These are phyloP conservation scores for Blastobotrys arbuscula DNA, from an alignment of 1,139 yeast species.

Conservation along the genomic window DNA sequence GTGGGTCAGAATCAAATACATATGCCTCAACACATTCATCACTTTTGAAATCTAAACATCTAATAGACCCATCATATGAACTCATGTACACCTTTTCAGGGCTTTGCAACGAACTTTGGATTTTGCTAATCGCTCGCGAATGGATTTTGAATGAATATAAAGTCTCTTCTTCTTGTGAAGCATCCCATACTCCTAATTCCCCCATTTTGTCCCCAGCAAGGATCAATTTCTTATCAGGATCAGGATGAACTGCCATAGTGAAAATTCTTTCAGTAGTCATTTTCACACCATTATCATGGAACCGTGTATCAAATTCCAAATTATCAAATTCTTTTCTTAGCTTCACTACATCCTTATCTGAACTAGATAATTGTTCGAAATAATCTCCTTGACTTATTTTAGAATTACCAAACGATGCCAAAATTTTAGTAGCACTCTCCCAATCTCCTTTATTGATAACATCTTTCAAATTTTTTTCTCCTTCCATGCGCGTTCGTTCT, in stretches of 20 bases:
- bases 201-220: conserved; percentile 88
- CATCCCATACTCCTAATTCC: conserved; percentile 84
- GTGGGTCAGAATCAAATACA: conserved; percentile 28
- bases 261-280: conserved; percentile 71
- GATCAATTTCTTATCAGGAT: conserved; percentile 53
- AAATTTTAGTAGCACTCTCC: conserved; percentile 24
- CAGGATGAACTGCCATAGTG: conserved; percentile 70
- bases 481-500: conserved; percentile 28
- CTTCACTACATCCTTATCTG: conserved; percentile 17
- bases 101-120: conserved; percentile 47
- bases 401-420: conserved; percentile 37
- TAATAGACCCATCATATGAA: conserved; percentile 82
- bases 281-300: conserved; percentile 66
- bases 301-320: conserved; percentile 47
- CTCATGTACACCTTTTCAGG: conserved; percentile 58
- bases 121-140: conserved; percentile 63
- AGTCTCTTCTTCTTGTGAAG: conserved; percentile 49
- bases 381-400: conserved; percentile 76
- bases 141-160: conserved; percentile 68
- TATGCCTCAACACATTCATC: conserved; percentile 55
- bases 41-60: conserved; percentile 57
- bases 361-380: conserved; percentile 45
- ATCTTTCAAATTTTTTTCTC: conserved; percentile 32
- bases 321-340: conserved; percentile 48
- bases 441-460: conserved; percentile 34